Base-by-base conservation (phyloP, 2,329 filamentous ascomycete species). In the Alternaria alternata region DNA sequence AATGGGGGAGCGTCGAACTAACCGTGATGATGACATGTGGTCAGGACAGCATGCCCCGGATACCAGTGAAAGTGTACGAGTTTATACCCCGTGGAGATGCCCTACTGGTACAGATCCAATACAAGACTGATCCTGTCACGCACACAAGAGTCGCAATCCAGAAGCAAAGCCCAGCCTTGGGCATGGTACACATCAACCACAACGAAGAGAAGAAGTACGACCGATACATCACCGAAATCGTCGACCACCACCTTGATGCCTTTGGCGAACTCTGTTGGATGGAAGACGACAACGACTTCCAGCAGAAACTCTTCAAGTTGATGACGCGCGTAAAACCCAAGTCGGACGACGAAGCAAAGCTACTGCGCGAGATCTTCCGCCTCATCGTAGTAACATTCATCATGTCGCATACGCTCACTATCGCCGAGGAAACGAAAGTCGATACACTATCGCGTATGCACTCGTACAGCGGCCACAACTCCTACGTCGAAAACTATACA, bases 301-400 rank as follows among this genome's bases (percentile, higher is more conserved):
- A 81, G 55, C 72, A 77, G 30, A 75, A 73, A 30, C 73, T 83
- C 4, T 76, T 83, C 59, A 73, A 77, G 44, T 66, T 81, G 7
- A 78, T 84, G 72, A 75, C 71, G n/a, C 68, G 72, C 20, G 71
- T 78, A 26, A 75, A 78, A 42, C 72, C 75, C 8, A 75, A 75
- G 59, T 73, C 68, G n/a, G 80, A 82, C 22, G 72, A 79, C 18
- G 76, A 81, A 59, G 80, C 71, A 51, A 74, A 76, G 20, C 72
- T 83, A 16, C 76, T 84, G 43, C 73, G 74, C 36, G 78, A 81
- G 54, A 77, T 83, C 49, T 75, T 81, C 53, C 79, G 81, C 43
- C 79, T 84, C 65, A 76, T 82, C 32, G 74, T 83, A 3, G 76
- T 80, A 46, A 84, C 82, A 1, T 83, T 81, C 66, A 83, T 84